Conservation (phyloP, 202 grass and related monocot genomes). For the Eragrostis tef region DNA sequence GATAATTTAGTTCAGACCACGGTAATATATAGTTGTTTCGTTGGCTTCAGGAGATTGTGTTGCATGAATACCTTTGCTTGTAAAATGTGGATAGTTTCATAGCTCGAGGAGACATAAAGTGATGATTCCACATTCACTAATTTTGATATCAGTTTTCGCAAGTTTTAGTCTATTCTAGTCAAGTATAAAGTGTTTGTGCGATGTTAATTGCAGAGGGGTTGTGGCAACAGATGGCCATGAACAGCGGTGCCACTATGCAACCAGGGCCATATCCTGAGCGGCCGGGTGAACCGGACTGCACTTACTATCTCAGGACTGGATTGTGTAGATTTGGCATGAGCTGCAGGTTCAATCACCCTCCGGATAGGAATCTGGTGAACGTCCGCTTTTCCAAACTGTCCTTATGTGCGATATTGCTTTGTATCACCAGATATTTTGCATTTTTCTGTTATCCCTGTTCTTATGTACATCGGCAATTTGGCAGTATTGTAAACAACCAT, state of each 20-base stretch:
- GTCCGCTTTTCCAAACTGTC: constrained; percentile 30
- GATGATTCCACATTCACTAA: neutral
- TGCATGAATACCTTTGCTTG: neutral
- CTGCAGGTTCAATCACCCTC: constrained; percentile 98
- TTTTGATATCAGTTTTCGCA: constrained; percentile 10
- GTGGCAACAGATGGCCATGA: constrained; percentile 86
- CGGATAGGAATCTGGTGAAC: constrained; percentile 84
- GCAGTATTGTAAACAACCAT: neutral
- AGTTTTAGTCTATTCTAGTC: neutral
- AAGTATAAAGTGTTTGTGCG: constrained; percentile 5
- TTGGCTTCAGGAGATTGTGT: neutral
- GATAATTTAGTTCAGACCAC: neutral
- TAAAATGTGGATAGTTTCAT: constrained; percentile 47
- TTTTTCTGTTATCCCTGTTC: constrained; percentile 3
- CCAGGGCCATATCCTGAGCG: constrained; percentile 77
- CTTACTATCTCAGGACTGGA: constrained; percentile 99
- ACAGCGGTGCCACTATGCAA: constrained; percentile 55
- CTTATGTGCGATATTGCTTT: constrained; percentile 23
- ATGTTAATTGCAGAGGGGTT: constrained; percentile 71
- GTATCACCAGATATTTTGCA: constrained; percentile 25
- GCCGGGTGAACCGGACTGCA: constrained; percentile 81
- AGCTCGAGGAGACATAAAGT: neutral
- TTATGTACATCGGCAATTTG: constrained; percentile 24
- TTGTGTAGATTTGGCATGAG: constrained; percentile 86
- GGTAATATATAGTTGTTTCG: neutral